These are phyloP conservation scores for Colletotrichum liaoningense DNA, from an alignment of 2,329 filamentous ascomycete genomes.

Conservation along the genomic window DNA sequence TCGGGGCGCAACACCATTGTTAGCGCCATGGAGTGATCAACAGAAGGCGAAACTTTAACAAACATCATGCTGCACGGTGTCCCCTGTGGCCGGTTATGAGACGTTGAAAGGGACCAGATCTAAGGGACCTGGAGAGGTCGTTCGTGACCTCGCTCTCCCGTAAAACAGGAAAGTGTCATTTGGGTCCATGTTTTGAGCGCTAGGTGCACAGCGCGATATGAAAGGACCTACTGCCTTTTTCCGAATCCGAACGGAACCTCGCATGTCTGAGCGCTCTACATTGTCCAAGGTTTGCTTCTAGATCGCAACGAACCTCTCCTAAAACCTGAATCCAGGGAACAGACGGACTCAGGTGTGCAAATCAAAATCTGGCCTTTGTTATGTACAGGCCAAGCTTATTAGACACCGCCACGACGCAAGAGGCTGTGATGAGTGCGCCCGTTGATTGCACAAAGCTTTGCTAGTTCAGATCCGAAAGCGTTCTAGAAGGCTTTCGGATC, in stretches of 20 bases:
- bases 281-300: background rate
- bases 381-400: background rate
- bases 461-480: background rate
- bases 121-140: background rate
- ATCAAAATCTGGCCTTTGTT: background rate
- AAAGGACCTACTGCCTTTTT: background rate
- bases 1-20: conserved; percentile 8
- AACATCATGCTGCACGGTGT: background rate
- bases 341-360: background rate
- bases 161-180: background rate
- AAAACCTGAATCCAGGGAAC: background rate
- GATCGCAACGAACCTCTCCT: background rate
- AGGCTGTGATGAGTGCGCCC: background rate
- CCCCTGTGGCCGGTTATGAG: background rate
- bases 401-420: background rate
- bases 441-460: background rate
- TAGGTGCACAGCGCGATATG: background rate
- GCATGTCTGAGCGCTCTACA: background rate
- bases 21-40: background rate
- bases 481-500: conserved; percentile 23
- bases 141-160: background rate
- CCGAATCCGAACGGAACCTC: background rate
- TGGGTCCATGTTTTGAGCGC: background rate
- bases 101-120: background rate
- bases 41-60: background rate